Conservation (phyloP, 805 yeast species). For the Sugiyamaella americana region DNA sequence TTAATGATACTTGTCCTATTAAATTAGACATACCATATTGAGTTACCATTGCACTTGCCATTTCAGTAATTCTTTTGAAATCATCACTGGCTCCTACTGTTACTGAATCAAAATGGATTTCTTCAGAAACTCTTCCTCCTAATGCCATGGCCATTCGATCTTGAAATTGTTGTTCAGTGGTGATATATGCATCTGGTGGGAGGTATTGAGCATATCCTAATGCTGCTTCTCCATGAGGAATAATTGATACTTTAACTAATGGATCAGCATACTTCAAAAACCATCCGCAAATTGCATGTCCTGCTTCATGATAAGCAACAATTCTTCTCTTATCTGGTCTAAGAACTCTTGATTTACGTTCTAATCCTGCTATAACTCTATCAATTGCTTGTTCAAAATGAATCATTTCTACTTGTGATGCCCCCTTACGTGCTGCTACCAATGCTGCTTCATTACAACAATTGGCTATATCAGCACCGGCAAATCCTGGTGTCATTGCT, state of each 20-base stretch:
- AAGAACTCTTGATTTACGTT: constrained; percentile 72
- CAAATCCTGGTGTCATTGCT: constrained; percentile 89
- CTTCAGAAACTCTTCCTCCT: constrained; percentile 91
- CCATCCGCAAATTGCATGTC: constrained; percentile 97
- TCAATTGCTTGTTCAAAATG: constrained; percentile 93
- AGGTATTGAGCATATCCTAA: constrained; percentile 93
- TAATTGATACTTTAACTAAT: constrained; percentile 82
- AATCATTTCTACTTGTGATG: constrained; percentile 50
- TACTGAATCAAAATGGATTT: constrained; percentile 76
- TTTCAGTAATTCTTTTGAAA: constrained; percentile 81
- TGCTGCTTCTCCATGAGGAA: constrained; percentile 93
- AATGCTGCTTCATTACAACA: constrained; percentile 92
- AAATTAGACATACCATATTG: constrained; percentile 81
- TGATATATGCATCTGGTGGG: constrained; percentile 81
- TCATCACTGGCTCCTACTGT: constrained; percentile 93
- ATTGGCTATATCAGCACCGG: constrained; percentile 95
- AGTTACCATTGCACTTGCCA: constrained; percentile 87
- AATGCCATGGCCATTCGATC: constrained; percentile 92
- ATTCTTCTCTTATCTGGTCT: constrained; percentile 74
- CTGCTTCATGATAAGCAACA: constrained; percentile 95
- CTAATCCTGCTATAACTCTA: constrained; percentile 91
- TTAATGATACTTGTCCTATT: constrained; percentile 62
- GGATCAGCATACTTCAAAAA: constrained; percentile 84
- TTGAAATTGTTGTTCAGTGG: constrained; percentile 65
- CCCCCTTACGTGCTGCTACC: constrained; percentile 78